phyloP scores from a whole-genome alignment of 2,329 filamentous ascomycete species.

The Alternaria hordeiaustralica region DNA sequence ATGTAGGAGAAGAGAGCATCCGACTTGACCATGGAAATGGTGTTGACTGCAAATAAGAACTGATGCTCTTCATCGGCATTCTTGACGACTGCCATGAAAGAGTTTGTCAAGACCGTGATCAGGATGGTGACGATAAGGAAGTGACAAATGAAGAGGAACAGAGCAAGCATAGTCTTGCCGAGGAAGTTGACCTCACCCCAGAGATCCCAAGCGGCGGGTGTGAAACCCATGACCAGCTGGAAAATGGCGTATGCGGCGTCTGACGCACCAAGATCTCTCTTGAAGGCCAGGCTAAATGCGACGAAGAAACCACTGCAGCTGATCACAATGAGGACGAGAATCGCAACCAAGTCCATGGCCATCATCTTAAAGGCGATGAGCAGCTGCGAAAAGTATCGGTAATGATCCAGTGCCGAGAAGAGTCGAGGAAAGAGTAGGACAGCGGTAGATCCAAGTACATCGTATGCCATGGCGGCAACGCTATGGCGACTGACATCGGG shows the following conservation, averaged over 20 bases:
- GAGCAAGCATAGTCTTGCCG: slow-evolving; percentile 74
- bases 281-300: slow-evolving; percentile 85
- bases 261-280: slow-evolving; percentile 70
- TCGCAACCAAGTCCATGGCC: slow-evolving; percentile 85
- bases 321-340: slow-evolving; percentile 83
- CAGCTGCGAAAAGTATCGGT: slow-evolving; percentile 93
- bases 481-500: slow-evolving; percentile 71
- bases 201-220: slow-evolving; percentile 89
- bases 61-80: slow-evolving; percentile 92
- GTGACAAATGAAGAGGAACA: slow-evolving; percentile 94
- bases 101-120: slow-evolving; percentile 95
- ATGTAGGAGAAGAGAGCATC: slow-evolving; percentile 94
- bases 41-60: slow-evolving; percentile 94
- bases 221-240: slow-evolving; percentile 95
- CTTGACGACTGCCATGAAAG: slow-evolving; percentile 92
- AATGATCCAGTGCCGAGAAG: slow-evolving; percentile 92
- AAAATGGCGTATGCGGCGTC: slow-evolving; percentile 90
- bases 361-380: slow-evolving; percentile 94
- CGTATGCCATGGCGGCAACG: slow-evolving; percentile 86
- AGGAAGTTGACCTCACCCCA: slow-evolving; percentile 84
- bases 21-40: slow-evolving; percentile 98
- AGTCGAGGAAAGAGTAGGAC: slow-evolving; percentile 88
- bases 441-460: slow-evolving; percentile 90
- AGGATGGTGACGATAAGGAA: slow-evolving; percentile 94
- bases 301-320: slow-evolving; percentile 95